Evolutionary conservation across 202 grass and related monocot genomes (phyloP).

Genomic region (Eragrostis tef): DNA sequence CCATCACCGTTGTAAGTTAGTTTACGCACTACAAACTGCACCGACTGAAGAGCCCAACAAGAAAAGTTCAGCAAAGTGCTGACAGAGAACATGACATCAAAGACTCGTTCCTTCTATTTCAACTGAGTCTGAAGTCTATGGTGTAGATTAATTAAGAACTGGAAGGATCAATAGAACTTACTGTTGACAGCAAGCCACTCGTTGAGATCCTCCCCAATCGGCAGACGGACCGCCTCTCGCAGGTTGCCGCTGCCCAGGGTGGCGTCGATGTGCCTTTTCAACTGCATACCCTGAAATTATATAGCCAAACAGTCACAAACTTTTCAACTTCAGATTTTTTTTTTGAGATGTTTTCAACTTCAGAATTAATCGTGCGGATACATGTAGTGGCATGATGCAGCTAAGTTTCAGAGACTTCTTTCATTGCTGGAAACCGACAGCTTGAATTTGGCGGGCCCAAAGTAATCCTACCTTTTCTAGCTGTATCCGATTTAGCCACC

Average conservation of each 20-base stretch:
- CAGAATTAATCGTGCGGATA: neutral
- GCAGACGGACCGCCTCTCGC: slow-evolving; percentile 75
- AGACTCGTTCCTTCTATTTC: neutral
- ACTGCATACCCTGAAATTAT: slow-evolving; percentile 68
- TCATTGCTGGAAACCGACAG: neutral
- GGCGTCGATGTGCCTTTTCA: slow-evolving; percentile 78
- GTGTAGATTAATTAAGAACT: neutral
- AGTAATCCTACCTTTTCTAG: slow-evolving; percentile 5
- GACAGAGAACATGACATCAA: slow-evolving; percentile 20
- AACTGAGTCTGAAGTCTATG: neutral
- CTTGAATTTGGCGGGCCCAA: neutral
- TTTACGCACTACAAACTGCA: slow-evolving; percentile 13
- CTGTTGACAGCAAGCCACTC: slow-evolving; percentile 96
- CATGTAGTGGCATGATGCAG: neutral
- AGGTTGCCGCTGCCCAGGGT: slow-evolving; percentile 80
- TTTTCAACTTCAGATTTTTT: slow-evolving; percentile 43
- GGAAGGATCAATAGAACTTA: slow-evolving; percentile 40
- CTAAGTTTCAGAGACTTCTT: slow-evolving; percentile 14
- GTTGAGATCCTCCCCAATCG: slow-evolving; percentile 80
- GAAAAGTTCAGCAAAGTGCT: neutral
- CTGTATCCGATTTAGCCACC: slow-evolving; percentile 19
- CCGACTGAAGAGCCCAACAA: neutral
- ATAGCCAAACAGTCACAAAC: neutral
- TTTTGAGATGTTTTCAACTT: no score
- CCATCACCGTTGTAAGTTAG: slow-evolving; percentile 30